Percentiles rank a stretch among this genome's conserved stretches.
Conservation (phyloP, 148 eudicot species). For the Gaultheria prostrata region DNA sequence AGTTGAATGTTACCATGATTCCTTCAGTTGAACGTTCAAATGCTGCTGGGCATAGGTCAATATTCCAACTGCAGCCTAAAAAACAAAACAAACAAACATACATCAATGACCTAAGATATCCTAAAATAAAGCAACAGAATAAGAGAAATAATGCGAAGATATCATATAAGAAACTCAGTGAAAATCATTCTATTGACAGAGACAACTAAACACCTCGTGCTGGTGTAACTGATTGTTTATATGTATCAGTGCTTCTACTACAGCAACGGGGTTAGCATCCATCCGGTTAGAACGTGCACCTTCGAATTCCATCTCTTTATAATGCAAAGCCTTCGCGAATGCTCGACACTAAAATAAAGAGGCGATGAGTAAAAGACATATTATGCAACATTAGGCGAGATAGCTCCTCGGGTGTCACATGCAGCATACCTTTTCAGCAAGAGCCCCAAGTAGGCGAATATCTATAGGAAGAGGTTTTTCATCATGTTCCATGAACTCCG, state of each 20-base stretch:
- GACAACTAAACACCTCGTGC: slow-evolving; percentile 67
- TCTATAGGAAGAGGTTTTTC: slow-evolving; percentile 97
- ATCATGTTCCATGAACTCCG: slow-evolving; percentile 99
- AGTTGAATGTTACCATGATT: slow-evolving; percentile 59
- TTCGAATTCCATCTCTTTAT: slow-evolving; percentile 99
- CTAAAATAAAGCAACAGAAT: background rate
- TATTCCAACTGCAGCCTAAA: slow-evolving; percentile 96
- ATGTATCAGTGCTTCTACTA: slow-evolving; percentile 94
- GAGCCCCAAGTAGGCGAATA: slow-evolving; percentile 97
- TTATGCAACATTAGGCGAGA: background rate
- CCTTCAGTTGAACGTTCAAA: slow-evolving; percentile 87
- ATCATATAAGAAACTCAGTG: background rate
- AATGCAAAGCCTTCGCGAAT: slow-evolving; percentile 98
- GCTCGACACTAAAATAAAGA: slow-evolving; percentile 77
- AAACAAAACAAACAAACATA: slow-evolving; percentile 13
- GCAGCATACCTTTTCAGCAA: slow-evolving; percentile 84
- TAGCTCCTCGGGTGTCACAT: slow-evolving; percentile 6
- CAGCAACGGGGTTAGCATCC: slow-evolving; percentile 91
- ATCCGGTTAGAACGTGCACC: slow-evolving; percentile 84
- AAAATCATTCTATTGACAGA: background rate
- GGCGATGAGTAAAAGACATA: slow-evolving; percentile 3
- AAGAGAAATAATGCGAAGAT: slow-evolving; percentile 4
- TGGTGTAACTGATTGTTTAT: slow-evolving; percentile 96
- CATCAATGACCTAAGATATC: background rate
- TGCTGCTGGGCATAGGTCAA: slow-evolving; percentile 90